phyloP scores from a whole-genome alignment of 441 rosid genomes.

The Euphorbia corollata region DNA sequence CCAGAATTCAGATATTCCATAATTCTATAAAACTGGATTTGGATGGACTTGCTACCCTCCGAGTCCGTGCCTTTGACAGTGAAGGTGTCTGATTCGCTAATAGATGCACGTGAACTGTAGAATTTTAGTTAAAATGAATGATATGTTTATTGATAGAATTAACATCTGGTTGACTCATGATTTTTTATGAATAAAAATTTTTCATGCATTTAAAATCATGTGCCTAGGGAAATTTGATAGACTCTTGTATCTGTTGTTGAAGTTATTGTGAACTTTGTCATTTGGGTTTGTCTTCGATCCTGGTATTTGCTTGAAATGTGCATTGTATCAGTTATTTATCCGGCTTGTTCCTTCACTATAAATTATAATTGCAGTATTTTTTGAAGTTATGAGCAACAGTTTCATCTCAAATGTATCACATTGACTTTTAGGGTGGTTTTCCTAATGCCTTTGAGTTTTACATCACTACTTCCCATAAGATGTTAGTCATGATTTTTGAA shows the following conservation, averaged over 20 bases:
- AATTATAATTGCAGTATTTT: not conserved
- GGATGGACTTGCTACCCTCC: conserved; percentile 93
- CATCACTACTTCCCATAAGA: not conserved
- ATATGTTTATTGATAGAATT: not conserved
- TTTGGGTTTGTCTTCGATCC: not conserved
- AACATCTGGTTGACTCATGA: not conserved
- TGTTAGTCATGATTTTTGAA: conserved; percentile 1
- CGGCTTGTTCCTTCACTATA: not conserved
- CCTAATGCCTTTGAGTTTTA: not conserved
- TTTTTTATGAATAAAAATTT: not conserved
- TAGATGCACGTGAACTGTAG: not conserved
- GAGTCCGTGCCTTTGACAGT: conserved; percentile 74
- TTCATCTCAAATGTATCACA: not conserved
- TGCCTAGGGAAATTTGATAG: not conserved
- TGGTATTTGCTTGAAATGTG: not conserved
- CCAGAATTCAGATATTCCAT: conserved; percentile 90
- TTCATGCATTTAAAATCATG: not conserved
- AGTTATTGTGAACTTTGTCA: not conserved
- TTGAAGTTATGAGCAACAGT: not conserved
- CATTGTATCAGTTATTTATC: not conserved
- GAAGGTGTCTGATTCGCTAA: conserved; percentile 47
- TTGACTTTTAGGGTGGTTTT: not conserved
- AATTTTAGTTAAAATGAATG: not conserved
- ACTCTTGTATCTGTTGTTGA: not conserved
- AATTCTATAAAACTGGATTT: conserved; percentile 86